phyloP scores from a whole-genome alignment of 1,284 basidiomycete genomes.

The Melampsora larici-populina region DNA sequence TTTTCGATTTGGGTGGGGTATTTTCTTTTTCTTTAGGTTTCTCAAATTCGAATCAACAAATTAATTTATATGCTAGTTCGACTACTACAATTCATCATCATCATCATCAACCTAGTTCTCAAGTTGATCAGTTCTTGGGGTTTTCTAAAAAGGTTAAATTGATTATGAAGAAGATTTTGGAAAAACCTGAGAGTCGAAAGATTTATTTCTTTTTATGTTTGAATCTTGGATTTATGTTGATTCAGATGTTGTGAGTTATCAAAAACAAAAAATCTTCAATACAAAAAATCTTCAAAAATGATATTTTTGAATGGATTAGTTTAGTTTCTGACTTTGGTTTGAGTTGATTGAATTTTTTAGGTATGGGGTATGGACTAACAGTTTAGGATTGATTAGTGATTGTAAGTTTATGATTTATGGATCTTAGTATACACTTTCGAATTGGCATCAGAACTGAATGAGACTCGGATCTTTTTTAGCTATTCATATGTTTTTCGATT shows the following conservation, averaged over 20 bases:
- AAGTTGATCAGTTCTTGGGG: conserved; percentile 14
- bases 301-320: too few relatives aligned
- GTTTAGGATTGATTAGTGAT: conserved; percentile 91
- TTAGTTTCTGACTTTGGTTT: conserved; percentile 47
- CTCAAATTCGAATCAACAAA: conserved; percentile 32
- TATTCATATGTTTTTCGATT: conserved; percentile 99
- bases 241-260: conserved; percentile 54
- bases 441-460: neutral
- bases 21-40: conserved; percentile 48
- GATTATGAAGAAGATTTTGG: conserved; percentile 74
- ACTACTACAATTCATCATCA: conserved; percentile 11
- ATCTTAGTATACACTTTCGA: conserved; percentile 5
- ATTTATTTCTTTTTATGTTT: conserved; percentile 96
- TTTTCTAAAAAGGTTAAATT: conserved; percentile 47
- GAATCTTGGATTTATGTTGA: conserved; percentile 90
- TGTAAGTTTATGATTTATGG: conserved; percentile 60
- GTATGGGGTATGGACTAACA: conserved; percentile 97
- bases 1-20: conserved; percentile 45
- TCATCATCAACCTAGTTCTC: conserved; percentile 14
- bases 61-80: conserved; percentile 27
- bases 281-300: too few relatives aligned
- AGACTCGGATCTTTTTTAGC: conserved; percentile 59
- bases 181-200: conserved; percentile 83
- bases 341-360: conserved; percentile 58
- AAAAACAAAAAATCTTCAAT: too few relatives aligned